Evolutionary conservation across 768 basidiomycete genomes (phyloP), one percentile per base, ranked within the genome.

Genomic region (Harrya chromipes): DNA sequence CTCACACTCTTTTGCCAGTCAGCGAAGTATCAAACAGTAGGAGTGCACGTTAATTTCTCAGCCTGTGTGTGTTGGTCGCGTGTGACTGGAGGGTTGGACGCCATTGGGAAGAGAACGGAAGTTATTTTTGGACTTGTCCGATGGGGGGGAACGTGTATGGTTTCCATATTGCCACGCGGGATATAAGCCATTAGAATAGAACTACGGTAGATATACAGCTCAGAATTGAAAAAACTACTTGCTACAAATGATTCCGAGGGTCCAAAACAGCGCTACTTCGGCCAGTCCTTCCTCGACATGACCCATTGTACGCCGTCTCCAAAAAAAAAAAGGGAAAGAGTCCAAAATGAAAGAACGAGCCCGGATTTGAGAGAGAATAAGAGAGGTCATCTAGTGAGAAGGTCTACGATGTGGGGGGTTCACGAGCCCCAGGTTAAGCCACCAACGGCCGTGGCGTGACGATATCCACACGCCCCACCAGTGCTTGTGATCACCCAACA

Each of bases 341-440:
- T n/a, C 17, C 21, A 27, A 49, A 29, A 46, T 17, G 14, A 9
- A n/a, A 21, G 17, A 33, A 20, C 21, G 8, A 14, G n/a, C 31
- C 6, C 7, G 9, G 10, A 24, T 10, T 24, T 16, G 13, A 42
- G 29, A 20, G 36, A 40, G 17, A 26, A 9, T 16, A 1, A 13
- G 4, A 7, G 19, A 9, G 10, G 34, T 11, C 33, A 16, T 20
- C 51, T 44, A 55, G 4, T 9, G 39, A 37, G 4, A 12, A 19
- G 45, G 57, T 13, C 16, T 26, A 2, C 61, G 61, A 13, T 52
- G 60, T 0, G 49, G 43, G 1, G 55, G 50, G 16, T 61, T 52
- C 40, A 74, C 61, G 13, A 82, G 63, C 27, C 72, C 76, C 50
- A 84, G 61, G 43, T 74, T 72, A 20, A 80, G 57, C 50, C 69